Conservation (phyloP, 805 yeast species). For the Myxozyma monticola region DNA sequence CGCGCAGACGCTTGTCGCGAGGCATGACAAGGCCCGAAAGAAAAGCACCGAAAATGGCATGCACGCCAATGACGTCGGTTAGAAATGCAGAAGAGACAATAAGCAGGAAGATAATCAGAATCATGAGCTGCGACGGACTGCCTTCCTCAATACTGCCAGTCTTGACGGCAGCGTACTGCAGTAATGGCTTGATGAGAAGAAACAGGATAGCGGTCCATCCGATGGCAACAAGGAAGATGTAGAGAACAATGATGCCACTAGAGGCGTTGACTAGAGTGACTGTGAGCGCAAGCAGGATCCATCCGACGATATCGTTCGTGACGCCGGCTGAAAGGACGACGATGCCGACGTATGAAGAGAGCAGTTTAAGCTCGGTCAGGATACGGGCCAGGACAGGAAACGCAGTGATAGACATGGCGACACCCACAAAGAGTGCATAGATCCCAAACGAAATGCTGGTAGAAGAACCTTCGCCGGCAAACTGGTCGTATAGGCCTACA, state of each 20-base stretch:
- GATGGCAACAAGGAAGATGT: constrained; percentile 57
- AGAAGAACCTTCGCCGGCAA: constrained; percentile 35
- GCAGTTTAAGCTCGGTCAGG: constrained; percentile 66
- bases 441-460: constrained; percentile 61
- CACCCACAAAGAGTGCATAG: constrained; percentile 77
- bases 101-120: constrained; percentile 56
- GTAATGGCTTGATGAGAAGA: constrained; percentile 55
- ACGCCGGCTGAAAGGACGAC: constrained; percentile 82
- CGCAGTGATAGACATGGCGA: constrained; percentile 82
- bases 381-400: constrained; percentile 83
- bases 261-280: constrained; percentile 75
- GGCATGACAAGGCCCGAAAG: constrained; percentile 75
- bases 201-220: constrained; percentile 69
- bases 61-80: constrained; percentile 83
- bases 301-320: constrained; percentile 74
- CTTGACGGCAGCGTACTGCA: constrained; percentile 48
- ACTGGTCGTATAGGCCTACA: constrained; percentile 59
- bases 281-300: constrained; percentile 75
- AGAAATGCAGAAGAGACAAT: constrained; percentile 70
- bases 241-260: constrained; percentile 66
- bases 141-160: constrained; percentile 55
- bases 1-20: constrained; percentile 70
- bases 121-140: constrained; percentile 60
- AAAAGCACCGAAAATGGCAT: constrained; percentile 84
- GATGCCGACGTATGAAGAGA: constrained; percentile 47